Base-by-base conservation (phyloP, 148 eudicot genomes). In the Bassia scoparia region DNA sequence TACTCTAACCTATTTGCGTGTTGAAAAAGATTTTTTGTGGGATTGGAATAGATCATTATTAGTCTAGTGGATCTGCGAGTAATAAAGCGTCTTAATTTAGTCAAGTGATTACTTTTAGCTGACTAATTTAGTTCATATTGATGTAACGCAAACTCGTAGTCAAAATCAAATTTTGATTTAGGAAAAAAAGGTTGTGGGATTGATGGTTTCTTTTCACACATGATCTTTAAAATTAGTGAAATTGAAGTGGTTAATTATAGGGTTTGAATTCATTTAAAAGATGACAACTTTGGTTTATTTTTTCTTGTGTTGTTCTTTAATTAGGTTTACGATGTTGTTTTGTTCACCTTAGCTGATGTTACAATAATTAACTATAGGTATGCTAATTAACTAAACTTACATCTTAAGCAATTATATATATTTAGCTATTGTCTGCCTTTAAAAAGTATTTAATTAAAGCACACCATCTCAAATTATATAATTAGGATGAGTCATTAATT, bases 311-410 rank as follows among this genome's bases (percentile, higher is more conserved):
- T 20, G 52, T 43, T 21, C 1, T 30, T 56, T 55, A 49, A 16
- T 49, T 49, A 72, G 55, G 67, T 27, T 59, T 41, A 72, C 75
- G 15, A 35, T 30, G 20, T 56, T 70, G 23, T 55, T 62, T 73
- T 61, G 59, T n/a, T n/a, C n/a, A n/a, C n/a, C n/a, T n/a, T n/a
- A n/a, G n/a, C 16, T 62, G 31, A 62, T 31, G 27, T 59, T 34
- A 20, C 66, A 61, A 61, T 8, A 61, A n/a, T n/a, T n/a, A n/a
- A n/a, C n/a, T n/a, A n/a, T n/a, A 61, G 66, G 26, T 33, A 18
- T 33, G 66, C 31, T 61, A 24, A 43, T 61, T 61, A 33, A 15
- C 66, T 61, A 61, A 60, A 14, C 63, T 60, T 60, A 30, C 30
- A 30, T 60, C 16, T 15, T 60, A 30, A 27, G 35, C 63, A 60